Percentiles rank a stretch among this genome's conserved stretches.
phyloP scores from a whole-genome alignment of 1,139 yeast genomes.

The Lodderomyces beijingensis region DNA sequence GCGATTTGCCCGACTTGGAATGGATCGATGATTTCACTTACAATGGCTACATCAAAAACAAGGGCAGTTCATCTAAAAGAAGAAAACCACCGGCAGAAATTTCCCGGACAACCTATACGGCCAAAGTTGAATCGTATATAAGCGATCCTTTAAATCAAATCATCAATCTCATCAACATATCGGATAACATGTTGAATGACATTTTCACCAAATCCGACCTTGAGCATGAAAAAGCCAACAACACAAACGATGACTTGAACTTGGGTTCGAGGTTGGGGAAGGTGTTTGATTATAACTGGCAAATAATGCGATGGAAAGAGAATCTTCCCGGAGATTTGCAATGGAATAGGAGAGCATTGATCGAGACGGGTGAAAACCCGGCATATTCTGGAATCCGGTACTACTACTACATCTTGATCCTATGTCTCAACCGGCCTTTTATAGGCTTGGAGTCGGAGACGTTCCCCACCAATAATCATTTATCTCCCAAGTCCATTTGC shows the following conservation, averaged over 20 bases:
- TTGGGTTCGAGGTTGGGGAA: slow-evolving; percentile 35
- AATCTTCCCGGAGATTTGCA: slow-evolving; percentile 45
- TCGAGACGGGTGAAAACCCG: slow-evolving; percentile 46
- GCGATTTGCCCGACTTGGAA: slow-evolving; percentile 56
- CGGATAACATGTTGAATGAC: slow-evolving; percentile 53
- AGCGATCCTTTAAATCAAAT: slow-evolving; percentile 45
- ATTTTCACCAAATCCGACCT: slow-evolving; percentile 38
- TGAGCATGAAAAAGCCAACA: slow-evolving; percentile 20
- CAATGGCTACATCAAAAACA: slow-evolving; percentile 19
- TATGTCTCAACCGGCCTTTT: slow-evolving; percentile 59
- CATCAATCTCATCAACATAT: slow-evolving; percentile 47
- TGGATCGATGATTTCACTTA: slow-evolving; percentile 50
- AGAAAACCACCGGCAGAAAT: slow-evolving; percentile 7
- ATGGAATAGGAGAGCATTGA: slow-evolving; percentile 45
- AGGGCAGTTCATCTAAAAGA: slow-evolving; percentile 2
- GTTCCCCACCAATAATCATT: slow-evolving; percentile 11
- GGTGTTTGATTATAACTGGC: slow-evolving; percentile 40
- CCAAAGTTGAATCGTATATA: slow-evolving; percentile 29
- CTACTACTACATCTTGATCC: slow-evolving; percentile 52
- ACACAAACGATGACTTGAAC: slow-evolving; percentile 24
- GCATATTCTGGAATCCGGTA: slow-evolving; percentile 50
- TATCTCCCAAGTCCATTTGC: slow-evolving; percentile 34
- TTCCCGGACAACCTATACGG: neutral
- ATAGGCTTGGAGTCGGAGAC: slow-evolving; percentile 26
- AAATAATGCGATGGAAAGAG: slow-evolving; percentile 48